These are phyloP conservation scores for Gossypium davidsonii DNA, from an alignment of 441 rosid genomes.

Conservation along the genomic window DNA sequence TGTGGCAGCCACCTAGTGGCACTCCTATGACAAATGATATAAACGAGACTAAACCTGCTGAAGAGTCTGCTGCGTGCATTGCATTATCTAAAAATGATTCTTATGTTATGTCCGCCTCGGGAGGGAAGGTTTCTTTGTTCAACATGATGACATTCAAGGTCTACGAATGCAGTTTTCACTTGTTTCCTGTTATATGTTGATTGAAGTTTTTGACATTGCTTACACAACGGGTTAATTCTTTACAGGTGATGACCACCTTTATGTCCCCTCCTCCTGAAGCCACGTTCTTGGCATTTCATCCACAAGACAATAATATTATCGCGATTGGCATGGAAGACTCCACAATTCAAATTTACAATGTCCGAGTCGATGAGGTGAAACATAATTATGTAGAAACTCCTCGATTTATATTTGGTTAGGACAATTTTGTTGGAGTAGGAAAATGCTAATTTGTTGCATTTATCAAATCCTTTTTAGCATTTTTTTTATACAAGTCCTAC, in stretches of 20 bases:
- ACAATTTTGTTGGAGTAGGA: not conserved
- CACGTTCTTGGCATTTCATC: constrained; percentile 79
- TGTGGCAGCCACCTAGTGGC: constrained; percentile 35
- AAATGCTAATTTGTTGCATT: not conserved
- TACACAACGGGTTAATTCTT: constrained; percentile 5
- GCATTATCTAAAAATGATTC: constrained; percentile 57
- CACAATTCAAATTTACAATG: constrained; percentile 70
- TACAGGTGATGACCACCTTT: constrained; percentile 76
- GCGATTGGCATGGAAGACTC: constrained; percentile 92
- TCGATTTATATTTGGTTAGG: not conserved
- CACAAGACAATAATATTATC: constrained; percentile 77
- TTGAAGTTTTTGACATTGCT: not conserved
- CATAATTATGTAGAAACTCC: not conserved
- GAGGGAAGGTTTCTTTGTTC: constrained; percentile 55
- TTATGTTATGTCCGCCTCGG: constrained; percentile 53
- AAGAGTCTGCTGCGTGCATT: constrained; percentile 46
- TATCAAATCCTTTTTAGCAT: not conserved
- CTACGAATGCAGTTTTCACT: constrained; percentile 10
- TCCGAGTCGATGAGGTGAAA: constrained; percentile 77
- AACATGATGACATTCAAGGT: constrained; percentile 63
- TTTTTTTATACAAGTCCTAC: too few species aligned
- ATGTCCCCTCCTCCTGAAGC: constrained; percentile 84
- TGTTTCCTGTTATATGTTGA: not conserved
- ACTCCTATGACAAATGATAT: constrained; percentile 48
- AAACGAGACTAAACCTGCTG: constrained; percentile 24